Evolutionary conservation across 2,329 filamentous ascomycete species (phyloP).

Genomic region (Grosmannia clavigera): DNA sequence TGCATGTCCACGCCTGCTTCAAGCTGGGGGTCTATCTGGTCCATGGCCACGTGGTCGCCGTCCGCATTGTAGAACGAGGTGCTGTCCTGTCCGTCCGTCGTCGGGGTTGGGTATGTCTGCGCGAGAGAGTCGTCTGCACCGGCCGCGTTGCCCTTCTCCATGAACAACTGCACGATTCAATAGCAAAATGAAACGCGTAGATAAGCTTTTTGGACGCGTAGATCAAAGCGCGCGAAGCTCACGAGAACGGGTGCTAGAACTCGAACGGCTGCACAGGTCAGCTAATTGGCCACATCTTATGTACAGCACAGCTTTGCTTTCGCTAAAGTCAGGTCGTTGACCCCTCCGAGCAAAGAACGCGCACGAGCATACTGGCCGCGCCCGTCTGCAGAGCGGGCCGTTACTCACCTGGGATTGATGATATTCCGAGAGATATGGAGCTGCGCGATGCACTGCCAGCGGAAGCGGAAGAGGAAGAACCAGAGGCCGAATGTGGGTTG

Average conservation of each 20-base stretch:
- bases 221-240: neutral
- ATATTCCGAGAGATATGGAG: constrained; percentile 12
- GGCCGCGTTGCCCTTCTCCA: constrained; percentile 21
- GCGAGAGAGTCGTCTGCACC: constrained; percentile 23
- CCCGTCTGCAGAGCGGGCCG: neutral
- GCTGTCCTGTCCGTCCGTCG: constrained; percentile 29
- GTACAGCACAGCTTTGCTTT: no score
- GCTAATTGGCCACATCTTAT: neutral
- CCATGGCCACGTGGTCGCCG: constrained; percentile 6
- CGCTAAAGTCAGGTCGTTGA: no score
- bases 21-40: constrained; percentile 20
- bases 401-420: constrained; percentile 12
- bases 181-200: neutral
- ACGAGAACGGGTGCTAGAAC: no score
- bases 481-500: constrained; percentile 20
- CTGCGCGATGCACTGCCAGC: constrained; percentile 2
- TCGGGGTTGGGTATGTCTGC: constrained; percentile 33
- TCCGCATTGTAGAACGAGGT: constrained; percentile 27
- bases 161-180: neutral
- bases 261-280: neutral
- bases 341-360: neutral
- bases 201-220: neutral
- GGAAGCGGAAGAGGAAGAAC: constrained; percentile 33
- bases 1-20: constrained; percentile 14
- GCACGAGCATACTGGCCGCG: neutral